These are phyloP conservation scores for Venturia effusa DNA, from an alignment of 2,329 filamentous ascomycete species.

Conservation along the genomic window DNA sequence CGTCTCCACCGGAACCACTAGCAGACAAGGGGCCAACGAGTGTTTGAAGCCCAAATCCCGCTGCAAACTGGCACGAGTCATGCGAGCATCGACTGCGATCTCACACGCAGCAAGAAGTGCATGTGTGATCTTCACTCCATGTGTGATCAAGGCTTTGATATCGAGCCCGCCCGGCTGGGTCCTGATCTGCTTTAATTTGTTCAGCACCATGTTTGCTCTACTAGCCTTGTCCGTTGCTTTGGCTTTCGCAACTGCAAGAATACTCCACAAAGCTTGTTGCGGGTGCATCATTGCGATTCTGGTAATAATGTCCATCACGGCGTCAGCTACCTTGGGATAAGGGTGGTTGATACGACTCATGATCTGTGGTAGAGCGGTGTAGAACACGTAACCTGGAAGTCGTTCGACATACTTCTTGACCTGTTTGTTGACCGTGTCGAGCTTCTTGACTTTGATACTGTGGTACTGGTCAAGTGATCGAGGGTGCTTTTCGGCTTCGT, in stretches of 20 bases:
- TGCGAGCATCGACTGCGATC: conserved; percentile 61
- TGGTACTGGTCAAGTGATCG: conserved; percentile 27
- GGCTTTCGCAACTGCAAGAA: conserved; percentile 78
- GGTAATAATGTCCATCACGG: conserved; percentile 68
- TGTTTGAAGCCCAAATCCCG: conserved; percentile 75
- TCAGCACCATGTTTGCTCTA: conserved; percentile 19
- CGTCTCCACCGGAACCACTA: conserved; percentile 83
- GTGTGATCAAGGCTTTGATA: conserved; percentile 59
- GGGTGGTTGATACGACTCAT: conserved; percentile 92
- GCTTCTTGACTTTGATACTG: conserved; percentile 6
- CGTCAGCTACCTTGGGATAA: conserved; percentile 63
- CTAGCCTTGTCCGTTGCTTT: conserved; percentile 24
- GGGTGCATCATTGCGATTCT: conserved; percentile 83
- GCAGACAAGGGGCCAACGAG: conserved; percentile 65
- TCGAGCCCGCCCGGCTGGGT: conserved; percentile 44
- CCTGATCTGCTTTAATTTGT: conserved; percentile 38
- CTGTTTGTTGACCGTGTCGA: conserved; percentile 60
- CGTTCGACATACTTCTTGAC: conserved; percentile 62
- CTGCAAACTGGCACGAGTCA: conserved; percentile 62
- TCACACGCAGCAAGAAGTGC: conserved; percentile 74
- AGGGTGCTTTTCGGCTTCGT: conserved; percentile 33
- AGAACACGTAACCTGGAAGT: conserved; percentile 67
- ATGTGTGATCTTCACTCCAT: conserved; percentile 73
- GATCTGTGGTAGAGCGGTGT: conserved; percentile 79
- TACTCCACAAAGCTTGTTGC: conserved; percentile 81